A percentile compares a stretch with the other conserved stretches of the same genome.
Evolutionary conservation across 441 rosid genomes (phyloP).

Genomic region (Hypseocharis bilobata): DNA sequence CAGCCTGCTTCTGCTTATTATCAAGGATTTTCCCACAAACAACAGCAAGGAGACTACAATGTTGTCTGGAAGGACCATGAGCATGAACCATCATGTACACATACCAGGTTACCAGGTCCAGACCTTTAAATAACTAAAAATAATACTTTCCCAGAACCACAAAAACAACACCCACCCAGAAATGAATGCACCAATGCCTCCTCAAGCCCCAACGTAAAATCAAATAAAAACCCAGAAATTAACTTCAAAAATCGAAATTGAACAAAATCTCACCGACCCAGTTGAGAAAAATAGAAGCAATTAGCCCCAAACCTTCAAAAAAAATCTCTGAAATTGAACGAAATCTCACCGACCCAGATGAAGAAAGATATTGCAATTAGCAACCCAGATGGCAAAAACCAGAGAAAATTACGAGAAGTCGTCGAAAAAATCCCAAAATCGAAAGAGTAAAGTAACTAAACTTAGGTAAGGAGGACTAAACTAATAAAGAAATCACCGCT

Average conservation of each 20-base stretch:
- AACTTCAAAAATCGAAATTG: constrained; percentile 8
- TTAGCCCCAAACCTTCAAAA: too few relatives aligned
- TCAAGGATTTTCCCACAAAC: constrained; percentile 40
- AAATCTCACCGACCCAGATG: constrained; percentile 31
- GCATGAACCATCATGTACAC: constrained; percentile 83
- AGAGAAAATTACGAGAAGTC: constrained; percentile 17
- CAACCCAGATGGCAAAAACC: constrained; percentile 16
- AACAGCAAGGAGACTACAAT: constrained; percentile 76
- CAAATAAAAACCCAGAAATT: constrained; percentile 31
- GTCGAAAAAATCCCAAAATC: constrained; percentile 15
- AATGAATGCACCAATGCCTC: neutral
- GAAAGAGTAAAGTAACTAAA: neutral
- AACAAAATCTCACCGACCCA: constrained; percentile 4
- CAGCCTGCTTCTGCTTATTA: constrained; percentile 37
- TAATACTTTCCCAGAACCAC: constrained; percentile 2
- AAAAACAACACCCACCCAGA: constrained; percentile 2
- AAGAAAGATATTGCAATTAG: constrained; percentile 24
- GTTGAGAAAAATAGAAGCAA: neutral
- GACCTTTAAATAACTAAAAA: constrained; percentile 3
- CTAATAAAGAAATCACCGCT: constrained; percentile 1
- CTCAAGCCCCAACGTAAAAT: constrained; percentile 14
- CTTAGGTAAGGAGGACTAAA: neutral
- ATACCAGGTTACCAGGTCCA: constrained; percentile 36
- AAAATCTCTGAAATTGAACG: neutral
- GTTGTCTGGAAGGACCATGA: constrained; percentile 80